Base-by-base conservation (phyloP, 2,329 filamentous ascomycete genomes). In the Pseudogymnoascus sp. region DNA sequence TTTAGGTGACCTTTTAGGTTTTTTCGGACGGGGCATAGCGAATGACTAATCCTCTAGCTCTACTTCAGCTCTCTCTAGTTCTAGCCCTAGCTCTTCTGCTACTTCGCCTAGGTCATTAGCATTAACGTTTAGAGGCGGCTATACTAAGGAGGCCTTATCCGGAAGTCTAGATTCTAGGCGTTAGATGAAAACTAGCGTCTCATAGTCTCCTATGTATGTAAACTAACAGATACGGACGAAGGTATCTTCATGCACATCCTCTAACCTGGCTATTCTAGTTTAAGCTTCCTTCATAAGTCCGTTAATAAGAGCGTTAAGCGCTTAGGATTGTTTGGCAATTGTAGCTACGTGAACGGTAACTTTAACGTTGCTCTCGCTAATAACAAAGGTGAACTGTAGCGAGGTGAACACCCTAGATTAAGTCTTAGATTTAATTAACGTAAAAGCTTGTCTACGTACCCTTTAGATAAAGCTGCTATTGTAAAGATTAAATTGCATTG, bases 191-290 rank as follows among this genome's bases (percentile, higher is more conserved):
- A n/a, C n/a, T n/a, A n/a, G 65, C 33, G 64, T 66, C 50, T 62
- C 63, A 33, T 68, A 68, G 59, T 68, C 63, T 64, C 65, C 66
- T 61, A 60, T 66, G 63, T 68, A 68, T 17, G 63, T 64, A 59
- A n/a, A n/a, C n/a, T n/a, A 68, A 68, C 61, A 66, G 63, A 68
- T 62, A 37, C 61, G 56, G 53, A 63, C 59, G 59, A 69, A 69
- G 17, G 65, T 68, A 46, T 65, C 66, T 65, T 67, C 60, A 21
- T 64, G 19, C 5, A 69, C 37, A 63, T 69, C 66, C 44, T 68
- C 42, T 46, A 67, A 64, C 15, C 17, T 65, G 62, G 62, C 64
- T 31, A 64, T 65, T 33, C 67, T 59, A 37, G 61, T 63, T 59
- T 46, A 64, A 17, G 65, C 31, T 11, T 33, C 31, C 13, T 33